Conservation (phyloP, 2,329 filamentous ascomycete genomes). For the Cladophialophora bantiana region DNA sequence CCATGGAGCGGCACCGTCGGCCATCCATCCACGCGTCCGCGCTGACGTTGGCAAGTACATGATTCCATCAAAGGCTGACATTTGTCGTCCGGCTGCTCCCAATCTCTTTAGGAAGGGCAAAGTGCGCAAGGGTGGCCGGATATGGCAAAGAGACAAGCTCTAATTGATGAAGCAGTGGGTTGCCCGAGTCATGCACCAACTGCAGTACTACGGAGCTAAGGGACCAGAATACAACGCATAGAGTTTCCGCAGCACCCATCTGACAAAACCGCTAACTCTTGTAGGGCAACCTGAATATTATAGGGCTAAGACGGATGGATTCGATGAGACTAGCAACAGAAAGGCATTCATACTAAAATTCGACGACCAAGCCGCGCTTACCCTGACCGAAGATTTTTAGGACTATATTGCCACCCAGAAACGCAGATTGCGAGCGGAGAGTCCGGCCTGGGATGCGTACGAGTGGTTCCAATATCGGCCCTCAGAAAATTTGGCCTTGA, state of each 20-base stretch:
- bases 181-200: constrained; percentile 36
- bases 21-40: constrained; percentile 35
- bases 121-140: constrained; percentile 25
- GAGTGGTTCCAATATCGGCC: no score
- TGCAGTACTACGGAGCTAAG: constrained; percentile 38
- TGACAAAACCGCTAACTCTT: constrained; percentile 44
- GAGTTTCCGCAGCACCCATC: constrained; percentile 50
- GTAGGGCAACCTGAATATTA: constrained; percentile 48
- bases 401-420: no score
- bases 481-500: no score
- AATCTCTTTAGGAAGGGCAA: constrained; percentile 37
- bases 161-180: constrained; percentile 31
- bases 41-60: constrained; percentile 27
- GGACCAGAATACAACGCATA: constrained; percentile 49
- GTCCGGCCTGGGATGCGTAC: no score
- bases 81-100: constrained; percentile 39
- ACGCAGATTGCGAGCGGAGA: no score
- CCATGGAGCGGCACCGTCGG: constrained; percentile 24
- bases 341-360: no score
- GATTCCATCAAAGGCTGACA: constrained; percentile 39
- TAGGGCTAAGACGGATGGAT: constrained; percentile 47
- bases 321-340: no score
- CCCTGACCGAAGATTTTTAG: no score
- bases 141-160: constrained; percentile 28
- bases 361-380: no score